Evolutionary conservation across 768 basidiomycete genomes (phyloP), one percentile per base, ranked within the genome.

Genomic region (Daedaleopsis nitida): DNA sequence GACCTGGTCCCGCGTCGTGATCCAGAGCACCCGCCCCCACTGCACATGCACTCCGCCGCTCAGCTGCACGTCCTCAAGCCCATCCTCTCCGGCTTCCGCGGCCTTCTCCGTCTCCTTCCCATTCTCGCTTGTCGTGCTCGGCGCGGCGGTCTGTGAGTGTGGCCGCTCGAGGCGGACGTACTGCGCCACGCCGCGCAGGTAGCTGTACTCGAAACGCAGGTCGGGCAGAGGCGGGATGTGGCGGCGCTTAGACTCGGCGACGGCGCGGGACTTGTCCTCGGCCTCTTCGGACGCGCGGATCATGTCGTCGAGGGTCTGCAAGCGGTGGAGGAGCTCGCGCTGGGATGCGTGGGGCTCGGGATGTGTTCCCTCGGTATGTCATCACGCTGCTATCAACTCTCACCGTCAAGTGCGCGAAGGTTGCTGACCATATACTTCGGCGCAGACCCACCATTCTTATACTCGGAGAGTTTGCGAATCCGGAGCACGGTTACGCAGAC

Each of bases 131-230:
- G n/a, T 55, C 37, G 35, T 47, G 13, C 56, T 54, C 10, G 27
- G 7, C 7, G 27, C 7, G 27, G 27, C 27, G 27, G 24, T 10
- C 39, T 42, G 39, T 11, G 39, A 17, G 3, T 42, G 23, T n/a
- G 69, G 64, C 19, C 24, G 62, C 42, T 72, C 74, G 51, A 87
- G 68, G 53, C 82, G 77, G 52, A 86, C 74, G 67, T 79, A 85
- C 9, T 78, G 77, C 24, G 75, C 78, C 62, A 91, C 79, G 64
- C 85, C 88, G 63, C 79, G 81, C 58, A 90, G 62, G 71, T 89
- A 92, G 53, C 83, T 86, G 59, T 84, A 81, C 69, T 92, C 90
- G 75, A 90, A 91, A 27, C 90, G 88, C 39, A 91, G 75, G 70
- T 92, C 90, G 27, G 89, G 89, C 55, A 91, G 85, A 45, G 75